Percentiles rank a stretch among this genome's conserved stretches.
Evolutionary conservation across 306 rosid genomes (phyloP).

Genomic region (Castanea sativa): DNA sequence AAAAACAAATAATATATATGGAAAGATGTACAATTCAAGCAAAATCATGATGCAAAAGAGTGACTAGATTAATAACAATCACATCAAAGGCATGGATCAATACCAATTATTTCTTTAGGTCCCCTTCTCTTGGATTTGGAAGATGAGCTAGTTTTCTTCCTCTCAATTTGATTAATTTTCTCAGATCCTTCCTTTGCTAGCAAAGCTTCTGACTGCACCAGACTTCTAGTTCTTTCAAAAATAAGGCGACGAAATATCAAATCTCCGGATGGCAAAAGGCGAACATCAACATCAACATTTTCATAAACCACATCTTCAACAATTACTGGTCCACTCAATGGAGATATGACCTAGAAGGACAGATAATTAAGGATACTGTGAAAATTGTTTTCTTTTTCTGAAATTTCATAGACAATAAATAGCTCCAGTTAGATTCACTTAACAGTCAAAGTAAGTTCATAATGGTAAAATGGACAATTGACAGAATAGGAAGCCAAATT

Average conservation of each 20-base stretch:
- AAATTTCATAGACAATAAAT: constrained; percentile 6
- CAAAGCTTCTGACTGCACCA: constrained; percentile 96
- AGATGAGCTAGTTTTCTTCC: constrained; percentile 54
- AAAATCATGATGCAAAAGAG: not conserved
- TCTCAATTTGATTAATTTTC: constrained; percentile 40
- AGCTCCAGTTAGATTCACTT: not conserved
- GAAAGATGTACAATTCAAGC: too few relatives aligned
- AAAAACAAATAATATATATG: too few relatives aligned
- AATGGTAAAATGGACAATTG: not conserved
- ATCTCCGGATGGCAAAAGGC: constrained; percentile 60
- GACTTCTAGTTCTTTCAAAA: constrained; percentile 78
- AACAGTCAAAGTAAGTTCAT: not conserved
- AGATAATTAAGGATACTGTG: constrained; percentile 21
- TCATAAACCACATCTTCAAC: constrained; percentile 93
- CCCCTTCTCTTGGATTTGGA: constrained; percentile 68
- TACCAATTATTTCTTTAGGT: constrained; percentile 50
- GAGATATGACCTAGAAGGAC: constrained; percentile 66
- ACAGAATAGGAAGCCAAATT: not conserved
- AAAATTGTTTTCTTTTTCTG: constrained; percentile 7
- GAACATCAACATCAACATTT: constrained; percentile 50
- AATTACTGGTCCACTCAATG: constrained; percentile 72
- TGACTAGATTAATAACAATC: not conserved
- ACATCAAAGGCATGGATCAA: constrained; percentile 1
- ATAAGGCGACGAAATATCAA: constrained; percentile 85
- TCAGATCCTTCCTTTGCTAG: constrained; percentile 43